Evolutionary conservation across 2,329 filamentous ascomycete genomes (phyloP), one percentile per base, ranked within the genome.

Genomic region (Aspergillus ochraceus): DNA sequence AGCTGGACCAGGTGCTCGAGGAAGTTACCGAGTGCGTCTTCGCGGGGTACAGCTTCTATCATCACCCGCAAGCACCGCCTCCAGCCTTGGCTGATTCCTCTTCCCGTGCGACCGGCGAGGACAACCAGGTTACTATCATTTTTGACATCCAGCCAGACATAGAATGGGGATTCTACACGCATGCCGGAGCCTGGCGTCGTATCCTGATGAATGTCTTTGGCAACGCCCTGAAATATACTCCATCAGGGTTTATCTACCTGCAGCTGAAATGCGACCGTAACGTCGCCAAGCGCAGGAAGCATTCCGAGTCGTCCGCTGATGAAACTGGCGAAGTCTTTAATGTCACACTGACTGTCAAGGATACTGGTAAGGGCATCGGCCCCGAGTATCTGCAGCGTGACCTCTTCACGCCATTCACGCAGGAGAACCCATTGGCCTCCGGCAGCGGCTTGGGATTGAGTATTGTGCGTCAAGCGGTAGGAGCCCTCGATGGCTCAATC

Each of bases 391-490:
- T 70, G 3, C 56, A 66, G 6, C 68, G 66, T 29, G 60, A 66
- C 17, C 46, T 74, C 9, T 89, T 86, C 67, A 81, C 79, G 0
- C 82, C 86, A 0, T 89, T 89, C 63, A 75, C 79, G 0, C 86
- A 89, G 59, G 87, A 89, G 65, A 79, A 87, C 46, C 68, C 73
- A 1, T 69, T 88, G 1, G 74, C 80, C 0, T 77, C 81, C 0
- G 87, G 87, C 0, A 84, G 83, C 0, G 87, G 87, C 0, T 75
- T 89, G 0, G 87, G 87, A 0, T 73, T 89, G 14, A 84, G 81
- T 52, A 81, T 89, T 4, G 85, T 88, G 0, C 78, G 79, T 19
- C 55, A 74, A 67, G 64, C 73, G 60, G 62, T 75, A 4, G 32
- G 51, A 22, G 69, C 62, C 0, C 61, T 75, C 4, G 64, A 64